Evolutionary conservation across 805 yeast genomes (phyloP).

Genomic region (Pichia nakasei): DNA sequence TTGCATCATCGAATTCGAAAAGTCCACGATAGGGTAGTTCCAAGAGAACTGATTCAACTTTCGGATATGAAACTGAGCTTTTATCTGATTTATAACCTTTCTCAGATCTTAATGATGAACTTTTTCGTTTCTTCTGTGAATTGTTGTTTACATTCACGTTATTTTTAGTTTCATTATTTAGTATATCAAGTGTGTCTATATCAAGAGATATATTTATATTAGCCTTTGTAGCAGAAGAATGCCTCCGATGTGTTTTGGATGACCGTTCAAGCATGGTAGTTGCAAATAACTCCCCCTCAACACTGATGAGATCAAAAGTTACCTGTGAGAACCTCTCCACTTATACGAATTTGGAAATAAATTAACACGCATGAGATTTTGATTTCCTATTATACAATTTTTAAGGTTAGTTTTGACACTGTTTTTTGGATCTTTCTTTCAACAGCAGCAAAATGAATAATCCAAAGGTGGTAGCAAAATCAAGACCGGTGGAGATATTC

Average conservation of each 20-base stretch:
- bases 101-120: neutral
- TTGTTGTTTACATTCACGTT: neutral
- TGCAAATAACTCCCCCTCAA: no score
- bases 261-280: no score
- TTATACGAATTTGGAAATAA: no score
- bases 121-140: neutral
- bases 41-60: conserved; percentile 30
- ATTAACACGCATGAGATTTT: no score
- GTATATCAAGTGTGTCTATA: neutral
- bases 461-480: no score
- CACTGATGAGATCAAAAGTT: no score
- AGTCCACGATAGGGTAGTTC: conserved; percentile 67
- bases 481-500: conserved; percentile 4
- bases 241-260: neutral
- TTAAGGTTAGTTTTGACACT: no score
- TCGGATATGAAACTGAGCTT: conserved; percentile 7
- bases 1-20: conserved; percentile 47
- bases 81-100: no score
- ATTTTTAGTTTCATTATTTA: neutral
- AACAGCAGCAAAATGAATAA: no score
- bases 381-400: no score
- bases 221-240: neutral
- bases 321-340: no score
- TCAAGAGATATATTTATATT: neutral
- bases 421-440: no score